A percentile compares a stretch with the other conserved stretches of the same genome.
Conservation (phyloP, 768 basidiomycete species). For the Boletus sp. region DNA sequence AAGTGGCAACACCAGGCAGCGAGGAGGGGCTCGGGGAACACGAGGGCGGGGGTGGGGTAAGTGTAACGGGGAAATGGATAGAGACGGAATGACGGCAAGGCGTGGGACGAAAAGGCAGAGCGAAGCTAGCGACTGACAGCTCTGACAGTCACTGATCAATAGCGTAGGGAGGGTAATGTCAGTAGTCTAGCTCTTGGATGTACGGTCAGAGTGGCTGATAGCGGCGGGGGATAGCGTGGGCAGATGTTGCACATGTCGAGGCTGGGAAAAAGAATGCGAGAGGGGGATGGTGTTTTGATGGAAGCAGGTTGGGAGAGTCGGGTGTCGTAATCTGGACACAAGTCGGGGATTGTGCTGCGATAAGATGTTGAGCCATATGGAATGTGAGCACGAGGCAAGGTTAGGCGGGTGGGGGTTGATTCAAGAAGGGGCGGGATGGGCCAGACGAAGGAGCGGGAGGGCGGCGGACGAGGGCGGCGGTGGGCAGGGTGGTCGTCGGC, state of each 20-base stretch:
- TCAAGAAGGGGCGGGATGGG: not conserved
- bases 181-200: not conserved
- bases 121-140: not conserved
- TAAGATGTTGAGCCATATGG: not conserved
- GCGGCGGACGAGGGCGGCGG: not conserved
- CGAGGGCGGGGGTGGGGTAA: not conserved
- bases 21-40: not conserved
- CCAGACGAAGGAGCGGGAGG: not conserved
- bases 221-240: no score
- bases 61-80: no score
- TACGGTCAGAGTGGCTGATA: not conserved
- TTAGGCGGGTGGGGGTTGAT: not conserved
- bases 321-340: not conserved
- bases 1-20: no score
- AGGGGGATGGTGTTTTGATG: conserved; percentile 5
- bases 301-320: not conserved
- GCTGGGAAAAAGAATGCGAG: conserved; percentile 14
- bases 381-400: not conserved
- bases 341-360: conserved; percentile 6
- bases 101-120: not conserved
- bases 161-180: not conserved
- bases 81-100: not conserved
- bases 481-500: not conserved
- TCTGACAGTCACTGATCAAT: not conserved
- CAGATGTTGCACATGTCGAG: not conserved